Conservation (phyloP, 345 rosid species). For the Arabidopsis thaliana region TAIR10.1 NC_003076.8:5436001-5436500, state of each 20-base stretch:
- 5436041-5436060: slow-evolving; percentile 42
- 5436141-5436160: slow-evolving; percentile 2
- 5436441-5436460: not conserved
- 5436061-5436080: slow-evolving; percentile 25
- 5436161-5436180: slow-evolving; percentile 41
- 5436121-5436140: slow-evolving; percentile 41
- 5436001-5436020: slow-evolving; percentile 28
- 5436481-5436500: slow-evolving; percentile 18
- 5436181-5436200: slow-evolving; percentile 15
- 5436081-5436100: slow-evolving; percentile 37
- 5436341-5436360: not conserved
- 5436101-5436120: slow-evolving; percentile 7
- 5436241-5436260: too few species aligned
- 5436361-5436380: slow-evolving; percentile 2
- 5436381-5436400: not conserved
- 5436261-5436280: not conserved
- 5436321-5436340: slow-evolving; percentile 16
- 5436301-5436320: slow-evolving; percentile 25
- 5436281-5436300: slow-evolving; percentile 12
- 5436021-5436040: slow-evolving; percentile 37
- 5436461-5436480: slow-evolving; percentile 18
- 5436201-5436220: not conserved
- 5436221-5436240: too few species aligned
- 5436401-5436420: not conserved
- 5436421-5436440: slow-evolving; percentile 4